Conservation (phyloP, 2,329 filamentous ascomycete genomes). For the Dichotomopilus funicola region DNA sequence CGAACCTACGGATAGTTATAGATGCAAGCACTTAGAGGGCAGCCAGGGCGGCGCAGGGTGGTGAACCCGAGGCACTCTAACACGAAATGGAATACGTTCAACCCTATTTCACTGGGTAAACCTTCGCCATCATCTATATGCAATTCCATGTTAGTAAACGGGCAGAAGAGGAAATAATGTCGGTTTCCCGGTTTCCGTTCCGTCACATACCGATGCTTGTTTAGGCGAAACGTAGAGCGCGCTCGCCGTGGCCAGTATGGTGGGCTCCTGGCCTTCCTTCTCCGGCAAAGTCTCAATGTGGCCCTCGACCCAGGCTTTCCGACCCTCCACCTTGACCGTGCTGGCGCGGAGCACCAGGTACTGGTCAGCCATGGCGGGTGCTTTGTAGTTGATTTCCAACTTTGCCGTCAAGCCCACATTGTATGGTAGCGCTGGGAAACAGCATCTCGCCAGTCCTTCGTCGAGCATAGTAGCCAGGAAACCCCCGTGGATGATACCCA, state of each 20-base stretch:
- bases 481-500: constrained; percentile 84
- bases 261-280: constrained; percentile 53
- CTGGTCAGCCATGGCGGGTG: constrained; percentile 66
- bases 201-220: constrained; percentile 61
- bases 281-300: constrained; percentile 70
- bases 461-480: constrained; percentile 88
- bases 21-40: no score
- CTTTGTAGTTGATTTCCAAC: constrained; percentile 74
- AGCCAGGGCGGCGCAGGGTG: background rate
- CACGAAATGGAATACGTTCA: background rate
- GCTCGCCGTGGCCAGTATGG: constrained; percentile 72
- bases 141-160: constrained; percentile 5
- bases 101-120: constrained; percentile 29
- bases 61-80: background rate
- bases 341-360: constrained; percentile 73
- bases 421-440: constrained; percentile 80
- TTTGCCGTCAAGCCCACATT: constrained; percentile 82
- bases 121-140: constrained; percentile 32
- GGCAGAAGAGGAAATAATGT: background rate
- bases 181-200: background rate
- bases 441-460: constrained; percentile 81
- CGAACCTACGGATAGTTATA: no score
- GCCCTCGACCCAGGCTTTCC: constrained; percentile 92
- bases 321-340: constrained; percentile 79
- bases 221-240: constrained; percentile 86